Conservation (phyloP, 306 rosid species). For the Corylus avellana region DNA sequence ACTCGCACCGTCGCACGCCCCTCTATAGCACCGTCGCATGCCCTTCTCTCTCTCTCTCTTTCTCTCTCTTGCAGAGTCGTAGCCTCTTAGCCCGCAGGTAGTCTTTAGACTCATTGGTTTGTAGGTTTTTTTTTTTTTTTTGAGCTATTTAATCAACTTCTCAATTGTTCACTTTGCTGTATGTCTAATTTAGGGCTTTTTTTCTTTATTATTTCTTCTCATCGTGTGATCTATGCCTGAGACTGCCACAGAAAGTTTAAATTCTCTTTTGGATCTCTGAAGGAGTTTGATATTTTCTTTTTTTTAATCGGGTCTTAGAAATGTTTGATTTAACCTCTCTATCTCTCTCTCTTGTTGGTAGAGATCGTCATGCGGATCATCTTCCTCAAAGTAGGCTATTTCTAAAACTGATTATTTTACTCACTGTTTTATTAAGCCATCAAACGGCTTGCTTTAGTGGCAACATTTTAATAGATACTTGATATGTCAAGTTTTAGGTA, state of each 20-base stretch:
- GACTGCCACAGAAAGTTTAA: neutral
- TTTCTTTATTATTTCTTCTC: neutral
- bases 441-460: conserved; percentile 3
- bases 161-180: neutral
- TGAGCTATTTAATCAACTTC: conserved; percentile 20
- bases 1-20: too few species aligned
- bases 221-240: neutral
- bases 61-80: too few species aligned
- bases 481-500: neutral
- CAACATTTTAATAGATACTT: neutral
- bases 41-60: too few species aligned
- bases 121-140: neutral
- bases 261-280: neutral
- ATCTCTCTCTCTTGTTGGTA: neutral
- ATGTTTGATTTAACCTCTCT: neutral
- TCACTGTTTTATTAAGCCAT: neutral
- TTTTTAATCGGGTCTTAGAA: neutral
- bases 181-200: neutral
- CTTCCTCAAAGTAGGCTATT: neutral
- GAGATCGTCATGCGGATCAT: neutral
- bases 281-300: neutral
- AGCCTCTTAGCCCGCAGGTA: too few species aligned
- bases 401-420: neutral
- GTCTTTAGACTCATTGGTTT: too few species aligned
- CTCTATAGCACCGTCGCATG: too few species aligned